Base-by-base conservation (phyloP, 2,329 filamentous ascomycete genomes). In the Arthrinium puccinioides region DNA sequence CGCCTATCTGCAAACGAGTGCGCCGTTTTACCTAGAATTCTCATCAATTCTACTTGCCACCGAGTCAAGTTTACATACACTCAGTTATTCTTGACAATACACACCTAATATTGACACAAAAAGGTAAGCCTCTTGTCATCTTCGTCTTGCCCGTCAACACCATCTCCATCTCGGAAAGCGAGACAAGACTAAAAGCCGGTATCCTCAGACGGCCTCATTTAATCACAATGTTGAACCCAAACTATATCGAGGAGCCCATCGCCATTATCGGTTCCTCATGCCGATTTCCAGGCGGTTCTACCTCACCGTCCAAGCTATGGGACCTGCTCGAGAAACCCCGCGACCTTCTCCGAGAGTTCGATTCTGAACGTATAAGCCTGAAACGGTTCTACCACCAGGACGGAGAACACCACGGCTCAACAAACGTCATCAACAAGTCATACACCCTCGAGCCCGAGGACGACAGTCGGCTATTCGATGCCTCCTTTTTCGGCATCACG, bases 401-500 rank as follows among this genome's bases (percentile, higher is more conserved):
- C 18, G 37, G 38, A 5, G 21, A 40, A 4, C 41, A 47, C n/a
- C 51, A 51, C 33, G 53, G 51, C 5, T 49, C 45, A 11, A 42
- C 34, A 21, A 43, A 50, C 16, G 36, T 52, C 25, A 45, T 41
- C 20, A 37, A 36, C 14, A 40, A 48, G n/a, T 21, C 37, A n/a
- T 43, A 54, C 4, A 19, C 19, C 10, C 16, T 31, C 32, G 39
- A 52, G 14, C 25, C 47, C 3, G 39, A 45, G 6, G 40, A 51
- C 23, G 41, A 47, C 16, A 14, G 36, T 14, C 24, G 28, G 6
- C 21, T 10, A 3, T 31, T 37, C 13, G 51, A 54, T 49, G 38
- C 36, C 39, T 45, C 35, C 37, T 53, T 53, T 39, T 53, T 52
- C 39, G 38, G 43, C 9, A 49, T 52, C 27, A 25, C 11, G 9